Evolutionary conservation across 2,329 filamentous ascomycete genomes (phyloP).

Genomic region (Trichoderma arundinaceum): DNA sequence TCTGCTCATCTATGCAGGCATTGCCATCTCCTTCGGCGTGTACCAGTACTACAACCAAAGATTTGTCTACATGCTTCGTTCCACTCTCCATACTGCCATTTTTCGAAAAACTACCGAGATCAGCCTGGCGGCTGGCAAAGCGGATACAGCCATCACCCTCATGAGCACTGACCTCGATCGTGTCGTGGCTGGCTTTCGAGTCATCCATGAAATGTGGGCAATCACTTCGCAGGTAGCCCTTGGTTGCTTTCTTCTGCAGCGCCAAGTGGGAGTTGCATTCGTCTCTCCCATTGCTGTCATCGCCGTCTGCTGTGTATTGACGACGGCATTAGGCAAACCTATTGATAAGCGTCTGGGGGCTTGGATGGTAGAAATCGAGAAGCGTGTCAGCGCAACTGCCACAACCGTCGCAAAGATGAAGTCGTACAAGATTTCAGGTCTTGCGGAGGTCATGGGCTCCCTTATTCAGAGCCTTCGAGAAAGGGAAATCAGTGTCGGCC

Average conservation of each 20-base stretch:
- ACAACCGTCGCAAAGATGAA: conserved; percentile 22
- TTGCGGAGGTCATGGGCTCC: conserved; percentile 15
- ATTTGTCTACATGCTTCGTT: conserved; percentile 4
- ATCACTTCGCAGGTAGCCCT: conserved; percentile 32
- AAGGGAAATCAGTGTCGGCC: conserved; percentile 24
- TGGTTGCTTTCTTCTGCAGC: conserved; percentile 30
- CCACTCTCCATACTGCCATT: conserved; percentile 11
- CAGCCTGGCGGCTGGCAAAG: conserved; percentile 22
- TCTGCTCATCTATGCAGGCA: conserved; percentile 11
- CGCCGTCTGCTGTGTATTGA: conserved; percentile 25
- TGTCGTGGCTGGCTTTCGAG: conserved; percentile 13
- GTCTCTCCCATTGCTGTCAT: conserved; percentile 31
- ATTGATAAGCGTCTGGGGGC: conserved; percentile 34
- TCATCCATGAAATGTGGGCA: conserved; percentile 24
- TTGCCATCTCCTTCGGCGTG: conserved; percentile 13
- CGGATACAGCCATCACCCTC: conserved; percentile 32
- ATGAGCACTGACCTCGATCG: conserved; percentile 12
- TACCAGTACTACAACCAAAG: conserved; percentile 21
- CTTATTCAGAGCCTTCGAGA: conserved; percentile 22
- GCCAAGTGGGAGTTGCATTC: conserved; percentile 31
- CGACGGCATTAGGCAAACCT: conserved; percentile 20
- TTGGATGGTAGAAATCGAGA: conserved; percentile 43
- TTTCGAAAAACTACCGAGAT: conserved; percentile 29
- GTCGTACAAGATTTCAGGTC: conserved; percentile 24
- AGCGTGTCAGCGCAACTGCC: conserved; percentile 37